phyloP scores from a whole-genome alignment of 192 early-diverging fungal species.

The Backusella tarrabulga region DNA sequence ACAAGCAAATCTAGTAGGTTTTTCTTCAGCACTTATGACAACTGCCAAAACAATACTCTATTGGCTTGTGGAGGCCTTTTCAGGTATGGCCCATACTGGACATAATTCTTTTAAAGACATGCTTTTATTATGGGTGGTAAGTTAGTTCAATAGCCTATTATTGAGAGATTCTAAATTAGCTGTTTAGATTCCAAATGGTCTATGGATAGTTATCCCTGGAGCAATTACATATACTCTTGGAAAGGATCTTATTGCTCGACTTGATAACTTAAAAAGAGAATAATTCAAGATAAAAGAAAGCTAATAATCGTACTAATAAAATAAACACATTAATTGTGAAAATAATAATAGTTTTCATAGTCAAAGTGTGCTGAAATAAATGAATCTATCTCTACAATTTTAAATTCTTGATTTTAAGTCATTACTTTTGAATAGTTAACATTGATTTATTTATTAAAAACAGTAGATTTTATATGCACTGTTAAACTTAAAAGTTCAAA shows the following conservation, averaged over 20 bases:
- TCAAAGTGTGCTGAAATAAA: no score
- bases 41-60: slow-evolving; percentile 33
- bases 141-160: background rate
- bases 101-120: slow-evolving; percentile 20
- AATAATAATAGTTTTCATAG: background rate
- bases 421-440: no score
- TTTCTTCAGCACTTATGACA: slow-evolving; percentile 26
- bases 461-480: no score
- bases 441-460: no score
- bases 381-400: no score
- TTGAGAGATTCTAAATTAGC: background rate
- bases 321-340: background rate
- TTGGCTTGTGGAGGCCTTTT: slow-evolving; percentile 30
- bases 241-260: background rate
- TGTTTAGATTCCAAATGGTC: slow-evolving; percentile 31
- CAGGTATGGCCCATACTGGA: slow-evolving; percentile 25
- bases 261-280: background rate
- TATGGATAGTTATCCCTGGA: slow-evolving; percentile 34
- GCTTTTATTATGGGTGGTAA: slow-evolving; percentile 30
- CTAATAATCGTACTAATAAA: background rate
- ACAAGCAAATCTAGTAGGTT: slow-evolving; percentile 25
- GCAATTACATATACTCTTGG: slow-evolving; percentile 17
- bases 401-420: no score
- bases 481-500: no score
- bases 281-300: background rate